A percentile compares a stretch with the other conserved stretches of the same genome.
phyloP scores from a whole-genome alignment of 352 stramenopile species.

The Phytopythium aichiense region DNA sequence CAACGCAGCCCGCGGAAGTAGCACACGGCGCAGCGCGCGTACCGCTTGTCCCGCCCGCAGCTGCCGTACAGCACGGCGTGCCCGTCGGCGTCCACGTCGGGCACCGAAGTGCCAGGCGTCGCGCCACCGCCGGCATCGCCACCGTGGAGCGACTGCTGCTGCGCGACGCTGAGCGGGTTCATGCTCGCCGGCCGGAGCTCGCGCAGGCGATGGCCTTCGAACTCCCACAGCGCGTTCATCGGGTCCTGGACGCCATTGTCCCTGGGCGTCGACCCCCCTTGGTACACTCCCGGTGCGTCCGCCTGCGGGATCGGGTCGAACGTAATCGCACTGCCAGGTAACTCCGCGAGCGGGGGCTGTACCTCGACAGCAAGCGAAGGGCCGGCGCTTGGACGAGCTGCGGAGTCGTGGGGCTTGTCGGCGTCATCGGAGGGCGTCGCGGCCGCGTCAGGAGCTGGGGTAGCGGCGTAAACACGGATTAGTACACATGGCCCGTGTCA shows the following conservation, averaged over 20 bases:
- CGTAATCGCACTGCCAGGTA: background rate
- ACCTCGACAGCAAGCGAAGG: background rate
- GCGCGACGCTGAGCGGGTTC: conserved; percentile 27
- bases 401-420: background rate
- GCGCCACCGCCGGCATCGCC: background rate
- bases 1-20: conserved; percentile 65
- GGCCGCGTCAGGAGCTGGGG: background rate
- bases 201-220: conserved; percentile 49
- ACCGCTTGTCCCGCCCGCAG: conserved; percentile 65
- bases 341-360: background rate
- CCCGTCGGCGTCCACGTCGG: conserved; percentile 39
- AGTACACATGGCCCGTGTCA: too few species aligned
- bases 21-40: conserved; percentile 67
- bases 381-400: background rate
- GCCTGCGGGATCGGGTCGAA: background rate
- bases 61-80: conserved; percentile 53
- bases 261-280: background rate
- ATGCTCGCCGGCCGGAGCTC: conserved; percentile 35
- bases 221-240: conserved; percentile 67
- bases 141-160: background rate
- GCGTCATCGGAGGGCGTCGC: background rate
- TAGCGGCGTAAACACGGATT: background rate
- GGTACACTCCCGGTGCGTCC: background rate
- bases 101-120: background rate
- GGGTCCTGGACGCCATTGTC: conserved; percentile 25